Percentiles rank a stretch among this genome's conserved stretches.
Conservation (phyloP, 2,329 filamentous ascomycete genomes). For the Ophiostoma ips region DNA sequence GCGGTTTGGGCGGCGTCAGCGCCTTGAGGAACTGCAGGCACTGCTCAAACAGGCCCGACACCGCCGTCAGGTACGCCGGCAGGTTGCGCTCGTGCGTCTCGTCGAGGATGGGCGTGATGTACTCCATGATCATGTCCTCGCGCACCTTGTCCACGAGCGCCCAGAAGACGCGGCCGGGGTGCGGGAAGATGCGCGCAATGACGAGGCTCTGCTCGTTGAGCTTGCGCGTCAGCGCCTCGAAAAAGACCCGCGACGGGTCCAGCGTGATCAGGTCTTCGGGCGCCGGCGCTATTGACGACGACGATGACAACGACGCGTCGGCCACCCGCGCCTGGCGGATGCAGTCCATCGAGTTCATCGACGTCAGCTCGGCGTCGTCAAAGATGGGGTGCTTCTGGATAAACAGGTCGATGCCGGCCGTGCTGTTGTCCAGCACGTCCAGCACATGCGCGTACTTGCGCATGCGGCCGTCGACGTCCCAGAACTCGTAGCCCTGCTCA, state of each 20-base stretch:
- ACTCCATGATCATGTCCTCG: constrained; percentile 76
- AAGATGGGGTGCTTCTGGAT: constrained; percentile 81
- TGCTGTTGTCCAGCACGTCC: constrained; percentile 66
- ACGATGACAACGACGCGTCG: no score
- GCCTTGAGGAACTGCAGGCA: constrained; percentile 62
- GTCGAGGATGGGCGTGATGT: constrained; percentile 72
- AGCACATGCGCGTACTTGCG: constrained; percentile 77
- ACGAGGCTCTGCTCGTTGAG: constrained; percentile 70
- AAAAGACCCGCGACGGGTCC: constrained; percentile 69
- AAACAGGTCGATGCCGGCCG: constrained; percentile 68
- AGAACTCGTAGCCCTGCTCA: constrained; percentile 77
- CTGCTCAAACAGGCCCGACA: constrained; percentile 81
- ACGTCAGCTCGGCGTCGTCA: constrained; percentile 53
- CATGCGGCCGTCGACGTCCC: constrained; percentile 83
- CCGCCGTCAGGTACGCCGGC: constrained; percentile 67
- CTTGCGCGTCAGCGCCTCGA: constrained; percentile 57
- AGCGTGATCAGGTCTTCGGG: constrained; percentile 53
- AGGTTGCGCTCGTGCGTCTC: constrained; percentile 67
- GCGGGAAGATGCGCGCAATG: constrained; percentile 71
- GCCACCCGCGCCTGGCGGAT: constrained; percentile 25
- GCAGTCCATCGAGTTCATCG: constrained; percentile 62
- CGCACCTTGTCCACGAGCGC: constrained; percentile 69
- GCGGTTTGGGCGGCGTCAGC: constrained; percentile 51
- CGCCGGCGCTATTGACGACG: background rate
- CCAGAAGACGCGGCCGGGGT: constrained; percentile 56